Percentiles rank a stretch among this genome's conserved stretches.
Evolutionary conservation across 106 monocot genomes (phyloP).

Genomic region (Phalaenopsis equestris): DNA sequence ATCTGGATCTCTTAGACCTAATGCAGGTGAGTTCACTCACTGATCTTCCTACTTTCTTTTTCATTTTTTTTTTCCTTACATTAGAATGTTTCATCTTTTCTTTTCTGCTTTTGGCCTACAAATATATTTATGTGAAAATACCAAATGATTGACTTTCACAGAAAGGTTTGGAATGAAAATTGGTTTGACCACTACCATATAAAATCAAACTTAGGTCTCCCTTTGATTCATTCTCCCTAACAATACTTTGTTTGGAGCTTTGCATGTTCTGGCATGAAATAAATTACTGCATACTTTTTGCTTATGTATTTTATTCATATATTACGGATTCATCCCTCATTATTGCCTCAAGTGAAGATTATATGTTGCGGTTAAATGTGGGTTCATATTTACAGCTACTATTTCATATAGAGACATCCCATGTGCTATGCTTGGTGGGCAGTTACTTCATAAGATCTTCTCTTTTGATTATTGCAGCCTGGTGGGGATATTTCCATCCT

Average conservation of each 20-base stretch:
- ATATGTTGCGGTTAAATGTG: background rate
- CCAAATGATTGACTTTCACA: background rate
- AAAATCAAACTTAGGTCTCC: too few species aligned
- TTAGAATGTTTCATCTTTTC: background rate
- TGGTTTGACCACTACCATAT: too few species aligned
- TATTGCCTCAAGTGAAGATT: background rate
- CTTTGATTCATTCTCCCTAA: too few species aligned
- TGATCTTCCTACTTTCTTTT: background rate
- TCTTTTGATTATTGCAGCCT: conserved; percentile 5
- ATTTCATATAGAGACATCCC: background rate
- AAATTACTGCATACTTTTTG: background rate
- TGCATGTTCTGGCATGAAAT: background rate
- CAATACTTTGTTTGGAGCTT: too few species aligned
- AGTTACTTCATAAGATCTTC: background rate
- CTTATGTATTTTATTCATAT: background rate
- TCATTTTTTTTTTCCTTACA: background rate
- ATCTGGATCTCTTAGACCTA: conserved; percentile 1
- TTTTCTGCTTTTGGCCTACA: background rate
- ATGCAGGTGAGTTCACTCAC: conserved; percentile 4
- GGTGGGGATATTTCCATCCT: conserved; percentile 10
- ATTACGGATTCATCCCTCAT: background rate
- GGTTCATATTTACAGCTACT: background rate
- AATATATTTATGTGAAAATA: too few species aligned
- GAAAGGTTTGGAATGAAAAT: too few species aligned
- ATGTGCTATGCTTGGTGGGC: background rate